phyloP scores from a whole-genome alignment of 768 basidiomycete genomes.

The Cantharellus anzutake region DNA sequence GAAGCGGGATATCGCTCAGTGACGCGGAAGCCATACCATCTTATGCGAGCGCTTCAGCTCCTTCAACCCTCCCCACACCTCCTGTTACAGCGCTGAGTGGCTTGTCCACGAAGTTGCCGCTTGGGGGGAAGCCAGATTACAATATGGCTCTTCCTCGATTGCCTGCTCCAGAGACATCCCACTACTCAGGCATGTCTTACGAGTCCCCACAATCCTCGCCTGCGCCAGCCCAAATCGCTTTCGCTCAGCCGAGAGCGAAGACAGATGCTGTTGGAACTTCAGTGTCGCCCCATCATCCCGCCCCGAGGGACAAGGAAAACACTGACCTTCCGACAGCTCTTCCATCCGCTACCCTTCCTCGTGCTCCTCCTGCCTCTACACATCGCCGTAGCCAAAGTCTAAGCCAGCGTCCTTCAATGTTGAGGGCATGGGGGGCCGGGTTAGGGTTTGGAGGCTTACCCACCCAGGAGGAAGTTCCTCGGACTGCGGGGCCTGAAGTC shows the following conservation, averaged over 20 bases:
- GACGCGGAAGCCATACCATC: neutral
- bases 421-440: conserved; percentile 40
- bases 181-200: conserved; percentile 69
- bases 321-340: conserved; percentile 2
- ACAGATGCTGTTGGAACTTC: neutral
- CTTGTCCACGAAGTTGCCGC: conserved; percentile 13
- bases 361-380: conserved; percentile 57
- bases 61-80: conserved; percentile 12
- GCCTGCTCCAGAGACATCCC: conserved; percentile 63
- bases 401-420: conserved; percentile 43
- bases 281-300: neutral
- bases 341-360: conserved; percentile 19
- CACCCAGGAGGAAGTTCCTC: conserved; percentile 30
- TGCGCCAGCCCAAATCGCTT: conserved; percentile 24
- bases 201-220: conserved; percentile 32
- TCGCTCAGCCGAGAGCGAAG: conserved; percentile 6
- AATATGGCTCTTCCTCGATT: conserved; percentile 67
- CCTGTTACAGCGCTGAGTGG: neutral
- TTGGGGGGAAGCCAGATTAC: conserved; percentile 38
- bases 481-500: conserved; percentile 49
- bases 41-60: conserved; percentile 5
- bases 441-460: conserved; percentile 25
- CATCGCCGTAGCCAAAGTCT: conserved; percentile 73
- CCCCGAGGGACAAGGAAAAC: neutral
- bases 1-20: conserved; percentile 40